A percentile compares a stretch with the other conserved stretches of the same genome.
Evolutionary conservation across 148 eudicot genomes (phyloP).

Genomic region (Rhododendron henanense): DNA sequence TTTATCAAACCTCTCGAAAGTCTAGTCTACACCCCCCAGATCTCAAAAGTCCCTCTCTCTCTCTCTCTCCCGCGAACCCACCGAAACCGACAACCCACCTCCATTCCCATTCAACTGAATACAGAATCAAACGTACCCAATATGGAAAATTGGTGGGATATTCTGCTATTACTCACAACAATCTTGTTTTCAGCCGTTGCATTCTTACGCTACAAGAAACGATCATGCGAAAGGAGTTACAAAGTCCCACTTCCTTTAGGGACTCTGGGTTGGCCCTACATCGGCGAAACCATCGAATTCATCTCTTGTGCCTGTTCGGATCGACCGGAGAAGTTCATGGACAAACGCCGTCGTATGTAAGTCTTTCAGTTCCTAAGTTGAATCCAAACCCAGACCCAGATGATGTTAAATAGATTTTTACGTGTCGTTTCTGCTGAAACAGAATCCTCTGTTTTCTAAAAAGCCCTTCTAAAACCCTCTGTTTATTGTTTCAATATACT

Average conservation of each 20-base stretch:
- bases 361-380: constrained; percentile 10
- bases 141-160: background rate
- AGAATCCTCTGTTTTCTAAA: background rate
- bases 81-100: background rate
- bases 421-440: background rate
- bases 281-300: constrained; percentile 88
- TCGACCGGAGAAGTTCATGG: constrained; percentile 77
- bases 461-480: background rate
- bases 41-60: background rate
- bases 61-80: background rate
- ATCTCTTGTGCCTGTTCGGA: constrained; percentile 78
- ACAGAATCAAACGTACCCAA: background rate
- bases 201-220: background rate
- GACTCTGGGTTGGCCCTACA: constrained; percentile 70
- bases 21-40: background rate
- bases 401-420: background rate
- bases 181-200: background rate
- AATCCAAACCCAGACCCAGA: background rate
- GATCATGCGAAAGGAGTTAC: background rate
- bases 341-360: constrained; percentile 75
- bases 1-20: background rate
- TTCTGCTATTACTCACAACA: background rate
- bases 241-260: constrained; percentile 41
- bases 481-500: background rate
- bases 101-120: background rate